Conservation (phyloP, 495 filamentous ascomycete species). For the Neurospora sp. region DNA sequence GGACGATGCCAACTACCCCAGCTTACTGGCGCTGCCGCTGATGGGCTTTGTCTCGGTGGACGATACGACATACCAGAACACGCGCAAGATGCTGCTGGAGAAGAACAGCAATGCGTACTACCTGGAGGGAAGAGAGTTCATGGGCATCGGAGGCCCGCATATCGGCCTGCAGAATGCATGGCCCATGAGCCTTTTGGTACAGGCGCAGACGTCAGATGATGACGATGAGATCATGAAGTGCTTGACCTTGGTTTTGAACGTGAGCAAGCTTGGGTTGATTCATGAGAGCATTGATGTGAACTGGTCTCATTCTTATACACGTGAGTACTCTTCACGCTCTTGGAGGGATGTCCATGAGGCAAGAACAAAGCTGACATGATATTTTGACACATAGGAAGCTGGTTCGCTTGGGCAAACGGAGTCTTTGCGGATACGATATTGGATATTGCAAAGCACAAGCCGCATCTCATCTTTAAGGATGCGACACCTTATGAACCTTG, state of each 20-base stretch:
- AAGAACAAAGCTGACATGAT: slow-evolving; percentile 17
- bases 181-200: slow-evolving; percentile 89
- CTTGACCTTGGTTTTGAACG: slow-evolving; percentile 61
- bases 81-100: slow-evolving; percentile 78
- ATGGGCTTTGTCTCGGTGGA: slow-evolving; percentile 66
- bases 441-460: slow-evolving; percentile 76
- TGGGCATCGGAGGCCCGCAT: slow-evolving; percentile 71
- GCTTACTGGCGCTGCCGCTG: slow-evolving; percentile 73
- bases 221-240: slow-evolving; percentile 70
- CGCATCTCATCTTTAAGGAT: slow-evolving; percentile 77
- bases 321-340: slow-evolving; percentile 31
- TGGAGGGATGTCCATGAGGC: not conserved
- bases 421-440: slow-evolving; percentile 92
- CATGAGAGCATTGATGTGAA: slow-evolving; percentile 92
- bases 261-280: slow-evolving; percentile 66
- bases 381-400: slow-evolving; percentile 46
- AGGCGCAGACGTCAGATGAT: slow-evolving; percentile 82
- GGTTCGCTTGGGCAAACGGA: slow-evolving; percentile 98
- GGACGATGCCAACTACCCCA: slow-evolving; percentile 97
- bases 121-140: slow-evolving; percentile 65
- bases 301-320: slow-evolving; percentile 60
- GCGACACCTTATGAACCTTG: slow-evolving; percentile 33
- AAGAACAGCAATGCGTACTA: slow-evolving; percentile 82
- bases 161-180: slow-evolving; percentile 85
- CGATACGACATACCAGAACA: slow-evolving; percentile 76